Evolutionary conservation across 352 stramenopile species (phyloP), one percentile per base, ranked within the genome.

Genomic region (Albugo laibachii): DNA sequence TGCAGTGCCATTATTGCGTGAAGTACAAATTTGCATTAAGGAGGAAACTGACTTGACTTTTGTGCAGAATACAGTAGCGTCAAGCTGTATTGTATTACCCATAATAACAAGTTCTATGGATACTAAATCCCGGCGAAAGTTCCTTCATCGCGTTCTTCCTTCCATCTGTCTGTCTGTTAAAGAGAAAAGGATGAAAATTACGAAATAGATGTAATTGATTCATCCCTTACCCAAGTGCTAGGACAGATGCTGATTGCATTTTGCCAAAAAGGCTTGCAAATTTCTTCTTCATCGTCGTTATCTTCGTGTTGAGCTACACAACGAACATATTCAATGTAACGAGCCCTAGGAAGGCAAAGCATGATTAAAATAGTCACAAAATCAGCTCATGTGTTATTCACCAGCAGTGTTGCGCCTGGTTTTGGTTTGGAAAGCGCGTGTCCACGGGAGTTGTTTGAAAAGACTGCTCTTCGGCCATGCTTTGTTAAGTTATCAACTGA

Each of bases 221-320:
- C 12, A 41, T 19, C 36, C 70, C 71, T 49, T 65, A 84, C 72
- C 73, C 68, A 83, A 31, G 66, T 63, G 57, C 56, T 80, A 35
- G 79, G 79, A 70, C 79, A 92, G 48, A 92, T 53, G 52, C 69
- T 83, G 19, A 61, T 38, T 10, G 79, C 74, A 54, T 69, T 67
- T 57, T 83, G 67, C 58, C 65, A 72, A 59, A 77, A 71, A 61
- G 72, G 76, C 62, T 87, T 77, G 69, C 79, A 92, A 45, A 82
- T 69, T 54, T 96, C 86, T 54, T 96, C 88, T 55, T 97, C 92
- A 39, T 76, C 79, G 49, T 92, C 80, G 51, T 92, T 96, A 58
- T 89, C 87, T 72, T 97, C 97, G n/a, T n/a, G n/a, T n/a, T n/a
- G n/a, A n/a, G n/a, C n/a, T 45, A 96, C 55, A 70, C 93, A 98